phyloP scores from a whole-genome alignment of 805 yeast genomes.

The Saccharomycopsis fermentans region DNA sequence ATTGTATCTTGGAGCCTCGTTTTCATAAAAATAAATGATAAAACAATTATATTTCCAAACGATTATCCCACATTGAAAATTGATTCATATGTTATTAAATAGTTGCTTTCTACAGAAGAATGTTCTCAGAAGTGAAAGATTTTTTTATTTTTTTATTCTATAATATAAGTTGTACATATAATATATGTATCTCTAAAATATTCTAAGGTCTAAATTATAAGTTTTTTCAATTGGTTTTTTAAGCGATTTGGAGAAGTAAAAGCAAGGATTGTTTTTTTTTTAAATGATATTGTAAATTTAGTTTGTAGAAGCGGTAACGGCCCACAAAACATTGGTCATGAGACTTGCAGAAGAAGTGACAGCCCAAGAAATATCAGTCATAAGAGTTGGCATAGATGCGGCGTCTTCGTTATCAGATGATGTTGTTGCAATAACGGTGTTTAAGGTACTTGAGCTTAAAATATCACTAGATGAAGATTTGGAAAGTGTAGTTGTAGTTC shows the following conservation, averaged over 20 bases:
- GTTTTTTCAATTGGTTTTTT: neutral
- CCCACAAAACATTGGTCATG: neutral
- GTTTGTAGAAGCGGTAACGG: neutral
- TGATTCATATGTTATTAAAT: too few relatives aligned
- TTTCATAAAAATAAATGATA: too few relatives aligned
- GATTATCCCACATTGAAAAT: too few relatives aligned
- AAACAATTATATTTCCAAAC: too few relatives aligned
- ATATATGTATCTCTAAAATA: too few relatives aligned
- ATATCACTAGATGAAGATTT: neutral
- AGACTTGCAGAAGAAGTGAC: slow-evolving; percentile 1
- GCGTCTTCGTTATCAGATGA: neutral
- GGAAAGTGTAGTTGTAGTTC: neutral
- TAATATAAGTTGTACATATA: too few relatives aligned
- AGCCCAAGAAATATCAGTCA: slow-evolving; percentile 7
- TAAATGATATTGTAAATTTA: neutral
- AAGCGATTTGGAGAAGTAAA: neutral
- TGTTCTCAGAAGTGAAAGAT: too few relatives aligned
- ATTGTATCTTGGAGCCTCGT: too few relatives aligned
- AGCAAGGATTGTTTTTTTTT: too few relatives aligned
- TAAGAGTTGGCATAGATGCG: neutral
- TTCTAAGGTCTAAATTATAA: neutral
- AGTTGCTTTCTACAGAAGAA: too few relatives aligned
- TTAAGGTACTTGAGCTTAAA: neutral
- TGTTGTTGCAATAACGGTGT: neutral
- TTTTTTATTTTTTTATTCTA: neutral